A percentile compares a stretch with the other conserved stretches of the same genome.
Evolutionary conservation across 2,329 filamentous ascomycete species (phyloP).

Genomic region (Cyphellophora europaea): DNA sequence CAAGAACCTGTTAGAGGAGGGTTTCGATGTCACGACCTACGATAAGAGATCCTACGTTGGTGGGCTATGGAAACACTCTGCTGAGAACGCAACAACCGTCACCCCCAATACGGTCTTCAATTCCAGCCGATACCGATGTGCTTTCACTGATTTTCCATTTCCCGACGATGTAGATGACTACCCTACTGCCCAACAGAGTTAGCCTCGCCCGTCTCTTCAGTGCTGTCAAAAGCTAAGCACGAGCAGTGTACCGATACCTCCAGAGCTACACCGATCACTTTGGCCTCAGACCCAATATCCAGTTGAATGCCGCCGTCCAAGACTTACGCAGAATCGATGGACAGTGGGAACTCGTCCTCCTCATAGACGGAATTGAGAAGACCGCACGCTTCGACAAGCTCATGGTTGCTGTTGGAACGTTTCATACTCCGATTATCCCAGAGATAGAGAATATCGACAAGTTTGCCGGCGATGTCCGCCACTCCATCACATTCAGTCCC

Average conservation of each 20-base stretch:
- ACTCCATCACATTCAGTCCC: conserved; percentile 25
- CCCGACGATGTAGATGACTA: conserved; percentile 26
- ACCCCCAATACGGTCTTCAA: conserved; percentile 25
- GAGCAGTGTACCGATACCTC: conserved; percentile 30
- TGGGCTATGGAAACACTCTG: conserved; percentile 35
- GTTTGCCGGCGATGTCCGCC: conserved; percentile 31
- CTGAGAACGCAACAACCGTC: conserved; percentile 25
- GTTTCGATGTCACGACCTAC: conserved; percentile 32
- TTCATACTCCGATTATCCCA: conserved; percentile 28
- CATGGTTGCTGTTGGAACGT: conserved; percentile 25
- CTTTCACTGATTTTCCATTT: conserved; percentile 34
- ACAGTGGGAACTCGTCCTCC: conserved; percentile 25
- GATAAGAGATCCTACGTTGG: conserved; percentile 32
- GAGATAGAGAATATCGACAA: conserved; percentile 25
- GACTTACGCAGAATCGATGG: conserved; percentile 22
- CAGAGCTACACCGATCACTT: conserved; percentile 33
- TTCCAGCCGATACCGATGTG: conserved; percentile 31
- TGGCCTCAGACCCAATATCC: conserved; percentile 25
- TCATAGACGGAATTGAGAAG: conserved; percentile 17
- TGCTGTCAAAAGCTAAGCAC: no score
- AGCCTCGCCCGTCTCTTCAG: no score
- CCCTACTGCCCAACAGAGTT: conserved; percentile 19
- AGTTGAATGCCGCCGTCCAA: conserved; percentile 25
- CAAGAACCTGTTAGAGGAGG: conserved; percentile 35
- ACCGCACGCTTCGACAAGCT: conserved; percentile 30